Evolutionary conservation across 148 eudicot genomes (phyloP).

Genomic region (Chenopodium album): DNA sequence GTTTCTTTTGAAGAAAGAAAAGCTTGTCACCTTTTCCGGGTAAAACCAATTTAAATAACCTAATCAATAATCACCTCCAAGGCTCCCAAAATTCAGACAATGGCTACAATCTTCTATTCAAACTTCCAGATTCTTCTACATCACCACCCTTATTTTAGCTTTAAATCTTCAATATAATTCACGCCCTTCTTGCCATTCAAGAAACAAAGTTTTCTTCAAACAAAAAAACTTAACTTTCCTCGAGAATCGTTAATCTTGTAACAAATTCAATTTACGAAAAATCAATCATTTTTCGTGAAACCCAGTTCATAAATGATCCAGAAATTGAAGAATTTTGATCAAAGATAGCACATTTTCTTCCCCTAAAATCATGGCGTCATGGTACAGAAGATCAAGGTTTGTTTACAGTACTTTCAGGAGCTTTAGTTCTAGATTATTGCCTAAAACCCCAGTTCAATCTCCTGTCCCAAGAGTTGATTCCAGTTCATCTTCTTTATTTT

Average conservation of each 20-base stretch:
- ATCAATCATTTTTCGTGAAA: constrained; percentile 2
- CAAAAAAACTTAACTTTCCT: background rate
- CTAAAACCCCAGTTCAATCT: constrained; percentile 32
- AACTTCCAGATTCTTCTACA: constrained; percentile 21
- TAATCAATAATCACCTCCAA: too few relatives aligned
- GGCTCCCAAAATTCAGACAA: too few relatives aligned
- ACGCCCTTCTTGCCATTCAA: background rate
- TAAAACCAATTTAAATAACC: too few relatives aligned
- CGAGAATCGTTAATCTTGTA: background rate
- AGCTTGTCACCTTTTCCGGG: background rate
- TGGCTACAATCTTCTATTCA: background rate
- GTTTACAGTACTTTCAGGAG: constrained; percentile 37
- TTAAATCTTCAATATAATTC: background rate
- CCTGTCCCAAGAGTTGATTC: constrained; percentile 22
- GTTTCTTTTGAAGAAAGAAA: too few relatives aligned
- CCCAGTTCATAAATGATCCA: constrained; percentile 26
- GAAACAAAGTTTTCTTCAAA: background rate
- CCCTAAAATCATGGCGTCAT: constrained; percentile 41
- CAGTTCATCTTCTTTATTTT: constrained; percentile 13
- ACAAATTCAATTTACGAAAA: background rate
- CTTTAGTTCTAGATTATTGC: constrained; percentile 31
- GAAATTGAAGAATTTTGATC: constrained; percentile 17
- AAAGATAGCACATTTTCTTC: constrained; percentile 10
- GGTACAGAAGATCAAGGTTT: constrained; percentile 51
- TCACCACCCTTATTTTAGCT: too few relatives aligned